Evolutionary conservation across 2,329 filamentous ascomycete genomes (phyloP), one percentile per base, ranked within the genome.

Genomic region (Sclerotinia borealis): DNA sequence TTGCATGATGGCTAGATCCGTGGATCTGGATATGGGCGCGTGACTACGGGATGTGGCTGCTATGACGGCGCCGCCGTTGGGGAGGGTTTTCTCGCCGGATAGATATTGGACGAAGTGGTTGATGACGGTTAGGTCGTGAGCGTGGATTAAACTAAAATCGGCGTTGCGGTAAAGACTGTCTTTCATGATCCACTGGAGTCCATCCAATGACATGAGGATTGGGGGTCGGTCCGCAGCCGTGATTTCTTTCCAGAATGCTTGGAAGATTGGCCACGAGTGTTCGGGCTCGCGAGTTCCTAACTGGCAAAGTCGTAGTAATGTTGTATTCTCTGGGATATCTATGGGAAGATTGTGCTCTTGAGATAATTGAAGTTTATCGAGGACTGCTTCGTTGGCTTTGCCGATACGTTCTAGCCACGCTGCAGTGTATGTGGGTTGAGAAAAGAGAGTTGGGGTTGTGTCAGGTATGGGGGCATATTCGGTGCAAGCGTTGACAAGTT

Each of bases 241-340:
- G 55, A 98, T 85, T 77, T 98, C 93, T 36, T 82, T 77, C 91
- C 91, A 95, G 58, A 97, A 80, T 13, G 91, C 89, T 68, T 86
- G 79, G 79, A 96, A 93, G 60, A 93, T 85, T 11, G 87, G 81
- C 89, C 90, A 96, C 48, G 93, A 88, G 68, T 87, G 79, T 65
- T 95, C 91, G 39, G 87, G 81, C 70, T 96, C 91, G 71, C 85
- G 85, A 68, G 88, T 85, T 52, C 88, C 89, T 65, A 87, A 75
- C 55, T 84, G 84, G 70, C 85, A 84, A 62, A 97, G 83, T 59
- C 88, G 83, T 66, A 84, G 81, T 29, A 97, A 84, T 7, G 83
- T 83, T 69, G 82, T 83, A 63, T 81, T 80, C 49, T 79, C 76
- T 62, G 86, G 83, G 47, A 88, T 76, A 45, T 83, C 78, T 63